Conservation (phyloP, 2,329 filamentous ascomycete species). For the Sclerotinia glacialis region DNA sequence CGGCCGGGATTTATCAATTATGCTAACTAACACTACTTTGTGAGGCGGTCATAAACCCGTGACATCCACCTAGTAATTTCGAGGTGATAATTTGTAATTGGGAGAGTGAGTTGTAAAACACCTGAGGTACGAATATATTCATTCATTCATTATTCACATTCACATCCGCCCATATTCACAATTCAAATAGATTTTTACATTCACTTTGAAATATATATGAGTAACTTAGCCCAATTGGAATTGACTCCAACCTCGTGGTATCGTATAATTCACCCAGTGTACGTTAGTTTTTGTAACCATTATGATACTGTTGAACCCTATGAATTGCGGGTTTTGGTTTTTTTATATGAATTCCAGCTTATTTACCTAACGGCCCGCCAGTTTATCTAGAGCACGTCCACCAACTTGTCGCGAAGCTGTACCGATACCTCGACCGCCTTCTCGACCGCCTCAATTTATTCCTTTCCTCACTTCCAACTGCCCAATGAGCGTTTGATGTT, state of each 20-base stretch:
- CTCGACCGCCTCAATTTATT: conserved; percentile 12
- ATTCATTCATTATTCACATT: too few species aligned
- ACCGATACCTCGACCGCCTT: conserved; percentile 19
- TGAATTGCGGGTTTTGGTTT: background rate
- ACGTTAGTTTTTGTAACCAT: conserved; percentile 1
- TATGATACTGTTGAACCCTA: background rate
- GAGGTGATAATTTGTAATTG: too few species aligned
- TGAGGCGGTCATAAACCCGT: conserved; percentile 6
- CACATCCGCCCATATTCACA: too few species aligned
- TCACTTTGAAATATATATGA: conserved; percentile 1
- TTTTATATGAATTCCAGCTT: conserved; percentile 10
- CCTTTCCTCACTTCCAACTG: background rate
- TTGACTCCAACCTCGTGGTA: background rate
- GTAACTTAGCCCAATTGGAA: background rate
- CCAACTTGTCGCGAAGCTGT: conserved; percentile 3
- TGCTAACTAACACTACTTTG: background rate
- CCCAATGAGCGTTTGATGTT: conserved; percentile 29
- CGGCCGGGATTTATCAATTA: background rate
- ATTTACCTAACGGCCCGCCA: conserved; percentile 13
- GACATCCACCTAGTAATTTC: background rate
- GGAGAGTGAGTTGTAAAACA: too few species aligned
- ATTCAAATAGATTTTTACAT: background rate
- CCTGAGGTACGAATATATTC: too few species aligned
- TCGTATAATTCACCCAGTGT: conserved; percentile 7
- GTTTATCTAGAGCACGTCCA: background rate